Evolutionary conservation across 2,329 filamentous ascomycete genomes (phyloP).

Genomic region (Alternaria sp.): DNA sequence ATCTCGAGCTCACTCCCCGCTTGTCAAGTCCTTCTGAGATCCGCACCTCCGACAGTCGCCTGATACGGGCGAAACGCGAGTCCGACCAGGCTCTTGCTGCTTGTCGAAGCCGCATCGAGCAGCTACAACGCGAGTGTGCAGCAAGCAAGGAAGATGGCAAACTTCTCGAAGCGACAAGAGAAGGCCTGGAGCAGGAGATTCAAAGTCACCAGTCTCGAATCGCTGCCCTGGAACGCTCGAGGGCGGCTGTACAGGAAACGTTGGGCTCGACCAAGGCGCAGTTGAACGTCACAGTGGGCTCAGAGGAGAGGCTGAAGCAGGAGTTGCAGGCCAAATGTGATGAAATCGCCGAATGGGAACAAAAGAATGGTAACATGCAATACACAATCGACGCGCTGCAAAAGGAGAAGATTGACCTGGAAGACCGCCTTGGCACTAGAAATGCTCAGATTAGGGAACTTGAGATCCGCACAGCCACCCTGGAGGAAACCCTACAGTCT

Average conservation of each 20-base stretch:
- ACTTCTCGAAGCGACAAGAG: constrained; percentile 30
- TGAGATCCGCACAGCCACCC: constrained; percentile 28
- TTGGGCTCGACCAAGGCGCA: constrained; percentile 36
- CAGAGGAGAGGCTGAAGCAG: constrained; percentile 33
- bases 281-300: constrained; percentile 28
- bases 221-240: constrained; percentile 40
- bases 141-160: constrained; percentile 37
- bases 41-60: constrained; percentile 45
- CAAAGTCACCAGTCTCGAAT: constrained; percentile 43
- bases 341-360: constrained; percentile 42
- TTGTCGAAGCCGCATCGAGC: constrained; percentile 47
- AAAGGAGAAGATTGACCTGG: constrained; percentile 34
- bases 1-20: constrained; percentile 33
- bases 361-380: constrained; percentile 24
- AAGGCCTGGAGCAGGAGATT: constrained; percentile 40
- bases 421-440: constrained; percentile 29
- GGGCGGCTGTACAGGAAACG: constrained; percentile 30
- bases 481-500: constrained; percentile 34
- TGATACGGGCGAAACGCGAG: constrained; percentile 50
- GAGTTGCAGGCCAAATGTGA: constrained; percentile 38
- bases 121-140: constrained; percentile 44
- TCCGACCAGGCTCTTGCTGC: constrained; percentile 49
- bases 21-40: constrained; percentile 34
- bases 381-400: constrained; percentile 35
- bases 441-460: constrained; percentile 33